These are phyloP conservation scores for Rhinocladiella similis DNA, from an alignment of 2,329 filamentous ascomycete genomes.

Conservation along the genomic window DNA sequence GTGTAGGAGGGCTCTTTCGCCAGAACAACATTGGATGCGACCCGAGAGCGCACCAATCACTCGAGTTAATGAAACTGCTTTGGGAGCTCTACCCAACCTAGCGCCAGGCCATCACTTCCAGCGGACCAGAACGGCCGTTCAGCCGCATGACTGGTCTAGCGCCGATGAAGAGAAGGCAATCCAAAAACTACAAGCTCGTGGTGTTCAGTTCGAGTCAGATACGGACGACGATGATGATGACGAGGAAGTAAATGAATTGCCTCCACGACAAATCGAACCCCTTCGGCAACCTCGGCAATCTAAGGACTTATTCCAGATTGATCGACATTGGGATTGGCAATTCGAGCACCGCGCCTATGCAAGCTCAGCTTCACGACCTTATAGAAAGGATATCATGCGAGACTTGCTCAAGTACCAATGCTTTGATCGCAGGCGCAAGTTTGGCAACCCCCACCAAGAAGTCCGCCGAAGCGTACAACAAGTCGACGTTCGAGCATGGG, in stretches of 20 bases:
- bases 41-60: no score
- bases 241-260: background rate
- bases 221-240: conserved; percentile 8
- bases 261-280: conserved; percentile 3
- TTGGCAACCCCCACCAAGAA: conserved; percentile 24
- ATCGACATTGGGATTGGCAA: background rate
- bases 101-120: no score
- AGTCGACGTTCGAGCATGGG: conserved; percentile 5
- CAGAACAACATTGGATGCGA: no score
- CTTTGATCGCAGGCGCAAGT: conserved; percentile 9
- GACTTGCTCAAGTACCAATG: conserved; percentile 19
- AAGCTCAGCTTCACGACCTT: background rate
- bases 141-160: background rate
- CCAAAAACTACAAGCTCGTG: conserved; percentile 12
- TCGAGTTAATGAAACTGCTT: no score
- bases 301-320: conserved; percentile 13
- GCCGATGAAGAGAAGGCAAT: conserved; percentile 12
- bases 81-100: no score
- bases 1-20: no score
- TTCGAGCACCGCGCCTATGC: background rate
- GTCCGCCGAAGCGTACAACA: conserved; percentile 4
- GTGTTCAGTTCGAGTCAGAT: conserved; percentile 24
- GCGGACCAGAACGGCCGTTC: background rate
- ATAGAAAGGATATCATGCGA: conserved; percentile 15
- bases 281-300: conserved; percentile 10